These are phyloP conservation scores for Septoria linicola DNA, from an alignment of 2,329 filamentous ascomycete species.

Conservation along the genomic window DNA sequence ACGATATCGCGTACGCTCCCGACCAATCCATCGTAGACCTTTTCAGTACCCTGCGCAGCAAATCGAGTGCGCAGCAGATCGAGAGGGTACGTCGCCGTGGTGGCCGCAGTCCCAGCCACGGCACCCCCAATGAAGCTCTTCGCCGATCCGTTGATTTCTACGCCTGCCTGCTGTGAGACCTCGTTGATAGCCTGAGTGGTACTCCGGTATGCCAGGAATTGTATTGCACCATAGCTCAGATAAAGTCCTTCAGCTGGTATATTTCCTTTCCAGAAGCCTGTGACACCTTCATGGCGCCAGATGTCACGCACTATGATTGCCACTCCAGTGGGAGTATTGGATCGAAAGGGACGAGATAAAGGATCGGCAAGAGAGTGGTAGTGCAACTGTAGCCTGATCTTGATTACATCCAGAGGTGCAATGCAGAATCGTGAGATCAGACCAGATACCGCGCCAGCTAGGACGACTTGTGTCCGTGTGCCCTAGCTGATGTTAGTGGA, in stretches of 20 bases:
- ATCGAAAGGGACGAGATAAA: constrained; percentile 51
- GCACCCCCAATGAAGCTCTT: constrained; percentile 85
- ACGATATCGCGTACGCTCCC: constrained; percentile 71
- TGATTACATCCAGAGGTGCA: constrained; percentile 93
- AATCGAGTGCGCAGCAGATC: constrained; percentile 93
- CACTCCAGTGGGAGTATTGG: constrained; percentile 30
- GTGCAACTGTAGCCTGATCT: constrained; percentile 95
- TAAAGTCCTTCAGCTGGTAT: constrained; percentile 94
- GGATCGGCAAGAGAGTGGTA: constrained; percentile 79
- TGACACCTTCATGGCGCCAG: constrained; percentile 74
- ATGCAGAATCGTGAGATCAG: constrained; percentile 91
- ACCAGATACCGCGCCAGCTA: constrained; percentile 71
- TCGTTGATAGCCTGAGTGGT: constrained; percentile 65
- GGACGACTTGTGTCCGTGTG: constrained; percentile 63
- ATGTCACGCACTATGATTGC: constrained; percentile 58
- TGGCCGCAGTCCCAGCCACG: constrained; percentile 76
- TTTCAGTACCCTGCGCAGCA: constrained; percentile 82
- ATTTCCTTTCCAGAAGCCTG: constrained; percentile 94
- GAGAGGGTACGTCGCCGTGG: constrained; percentile 82
- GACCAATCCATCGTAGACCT: constrained; percentile 72
- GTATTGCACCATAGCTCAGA: constrained; percentile 81
- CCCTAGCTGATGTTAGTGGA: constrained; percentile 48
- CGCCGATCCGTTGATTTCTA: constrained; percentile 63
- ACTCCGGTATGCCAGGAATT: constrained; percentile 86
- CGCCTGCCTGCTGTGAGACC: constrained; percentile 44